A percentile compares a stretch with the other conserved stretches of the same genome.
Conservation (phyloP, 257 asterid species). For the Schizonepeta tenuifolia region DNA sequence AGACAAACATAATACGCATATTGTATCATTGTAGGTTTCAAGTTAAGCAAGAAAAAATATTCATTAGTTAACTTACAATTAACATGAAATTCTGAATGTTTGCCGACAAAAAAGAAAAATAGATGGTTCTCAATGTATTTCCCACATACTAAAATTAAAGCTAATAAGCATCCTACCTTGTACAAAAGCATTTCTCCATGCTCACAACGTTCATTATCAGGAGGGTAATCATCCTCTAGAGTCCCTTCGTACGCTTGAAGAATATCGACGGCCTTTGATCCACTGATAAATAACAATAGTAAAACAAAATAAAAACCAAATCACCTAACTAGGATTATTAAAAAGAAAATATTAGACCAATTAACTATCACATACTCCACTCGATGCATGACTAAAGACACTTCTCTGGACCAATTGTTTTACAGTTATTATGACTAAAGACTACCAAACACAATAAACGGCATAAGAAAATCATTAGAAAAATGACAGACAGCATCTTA, state of each 20-base stretch:
- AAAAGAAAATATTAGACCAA: neutral
- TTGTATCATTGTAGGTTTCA: neutral
- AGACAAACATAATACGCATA: neutral
- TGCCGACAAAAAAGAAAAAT: neutral
- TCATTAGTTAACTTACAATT: neutral
- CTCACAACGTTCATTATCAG: constrained; percentile 92
- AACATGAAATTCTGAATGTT: constrained; percentile 21
- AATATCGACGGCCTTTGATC: constrained; percentile 91
- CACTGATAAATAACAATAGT: constrained; percentile 53
- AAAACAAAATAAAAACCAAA: constrained; percentile 29
- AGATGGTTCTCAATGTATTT: constrained; percentile 1
- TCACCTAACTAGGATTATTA: constrained; percentile 10
- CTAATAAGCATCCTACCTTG: constrained; percentile 60
- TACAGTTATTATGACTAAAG: constrained; percentile 20
- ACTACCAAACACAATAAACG: constrained; percentile 1
- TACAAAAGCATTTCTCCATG: constrained; percentile 98
- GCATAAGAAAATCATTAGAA: constrained; percentile 14
- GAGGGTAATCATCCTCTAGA: constrained; percentile 96
- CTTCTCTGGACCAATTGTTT: constrained; percentile 9
- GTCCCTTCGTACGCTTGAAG: constrained; percentile 99
- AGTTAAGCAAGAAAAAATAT: neutral
- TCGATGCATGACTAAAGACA: neutral
- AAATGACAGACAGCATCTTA: constrained; percentile 17
- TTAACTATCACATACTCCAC: neutral
- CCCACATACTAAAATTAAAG: constrained; percentile 17